Base-by-base conservation (phyloP, 139 green algal species). In the Pleodorina starrii region DNA sequence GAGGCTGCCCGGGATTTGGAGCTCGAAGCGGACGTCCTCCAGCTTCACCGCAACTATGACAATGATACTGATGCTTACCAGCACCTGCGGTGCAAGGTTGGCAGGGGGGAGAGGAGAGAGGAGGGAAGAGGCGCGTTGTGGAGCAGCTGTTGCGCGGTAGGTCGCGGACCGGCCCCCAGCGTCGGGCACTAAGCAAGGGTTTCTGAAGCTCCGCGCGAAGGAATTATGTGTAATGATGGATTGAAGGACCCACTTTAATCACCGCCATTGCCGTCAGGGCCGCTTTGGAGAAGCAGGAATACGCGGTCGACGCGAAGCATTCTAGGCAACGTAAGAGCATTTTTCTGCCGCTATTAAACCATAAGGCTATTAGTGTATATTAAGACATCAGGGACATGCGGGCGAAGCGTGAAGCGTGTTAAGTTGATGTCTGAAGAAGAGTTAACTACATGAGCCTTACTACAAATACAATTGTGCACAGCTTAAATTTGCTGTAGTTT, bases 21-120 rank as follows among this genome's bases (percentile, higher is more conserved):
- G 5, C 17, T 48, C 59, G 43, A 87, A 36, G 42, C 29, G 32
- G 2, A 87, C 81, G n/a, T 87, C 43, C 42, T 87, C 81, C 6
- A 87, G 60, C 43, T 87, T 87, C 1, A 77, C 43, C 2, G 81
- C 81, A 12, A 87, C 81, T 23, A 87, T 66, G 42, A 77, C 42
- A 29, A 87, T 87, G n/a, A 87, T 77, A 43, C 25, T 46, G n/a
- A 87, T 46, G 19, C 11, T 66, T 27, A 87, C 36, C 27, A 87
- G 21, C 1, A 87, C 81, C 81, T 87, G 79, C 57, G 68, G n/a
- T 17, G 57, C 48, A 57, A 17, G 57, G 7, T 29, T 6, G 11
- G 42, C 42, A 60, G 71, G 21, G 42, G 27, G 73, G 42, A n/a
- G n/a, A n/a, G n/a, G n/a, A n/a, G n/a, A n/a, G n/a, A n/a, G n/a